phyloP scores from a whole-genome alignment of 2,329 filamentous ascomycete species.

The Colletotrichum shisoi region DNA sequence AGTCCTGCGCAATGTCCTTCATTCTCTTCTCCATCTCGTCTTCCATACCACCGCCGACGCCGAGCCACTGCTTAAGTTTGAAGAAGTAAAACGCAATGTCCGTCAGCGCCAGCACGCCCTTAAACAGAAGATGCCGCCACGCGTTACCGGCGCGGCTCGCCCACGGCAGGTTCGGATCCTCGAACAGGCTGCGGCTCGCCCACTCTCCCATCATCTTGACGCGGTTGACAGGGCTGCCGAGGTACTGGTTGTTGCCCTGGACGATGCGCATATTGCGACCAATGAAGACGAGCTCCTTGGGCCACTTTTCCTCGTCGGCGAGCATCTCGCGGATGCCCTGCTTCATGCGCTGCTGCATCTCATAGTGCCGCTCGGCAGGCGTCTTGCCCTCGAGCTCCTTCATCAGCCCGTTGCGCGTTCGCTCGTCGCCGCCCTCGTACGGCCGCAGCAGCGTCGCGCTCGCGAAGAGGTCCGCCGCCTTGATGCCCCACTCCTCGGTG shows the following conservation, averaged over 20 bases:
- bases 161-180: slow-evolving; percentile 71
- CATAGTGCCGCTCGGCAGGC: slow-evolving; percentile 78
- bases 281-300: slow-evolving; percentile 90
- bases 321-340: slow-evolving; percentile 73
- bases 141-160: slow-evolving; percentile 72
- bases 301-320: slow-evolving; percentile 86
- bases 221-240: slow-evolving; percentile 88
- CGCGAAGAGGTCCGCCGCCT: slow-evolving; percentile 88
- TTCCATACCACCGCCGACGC: slow-evolving; percentile 85
- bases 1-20: slow-evolving; percentile 86
- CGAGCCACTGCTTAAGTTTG: slow-evolving; percentile 78
- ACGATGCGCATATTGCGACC: slow-evolving; percentile 92
- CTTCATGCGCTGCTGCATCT: slow-evolving; percentile 87
- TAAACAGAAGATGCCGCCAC: slow-evolving; percentile 83
- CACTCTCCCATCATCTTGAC: slow-evolving; percentile 93
- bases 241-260: slow-evolving; percentile 89
- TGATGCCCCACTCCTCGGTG: slow-evolving; percentile 84
- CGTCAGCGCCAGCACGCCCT: slow-evolving; percentile 74
- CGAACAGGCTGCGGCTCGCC: slow-evolving; percentile 84
- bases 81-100: slow-evolving; percentile 86
- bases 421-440: slow-evolving; percentile 83
- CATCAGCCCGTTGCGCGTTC: slow-evolving; percentile 70
- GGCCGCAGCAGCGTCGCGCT: slow-evolving; percentile 88
- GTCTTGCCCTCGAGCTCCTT: slow-evolving; percentile 66
- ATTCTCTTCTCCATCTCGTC: slow-evolving; percentile 90